Conservation (phyloP, 768 basidiomycete genomes). For the Thelephora ganbajun region DNA sequence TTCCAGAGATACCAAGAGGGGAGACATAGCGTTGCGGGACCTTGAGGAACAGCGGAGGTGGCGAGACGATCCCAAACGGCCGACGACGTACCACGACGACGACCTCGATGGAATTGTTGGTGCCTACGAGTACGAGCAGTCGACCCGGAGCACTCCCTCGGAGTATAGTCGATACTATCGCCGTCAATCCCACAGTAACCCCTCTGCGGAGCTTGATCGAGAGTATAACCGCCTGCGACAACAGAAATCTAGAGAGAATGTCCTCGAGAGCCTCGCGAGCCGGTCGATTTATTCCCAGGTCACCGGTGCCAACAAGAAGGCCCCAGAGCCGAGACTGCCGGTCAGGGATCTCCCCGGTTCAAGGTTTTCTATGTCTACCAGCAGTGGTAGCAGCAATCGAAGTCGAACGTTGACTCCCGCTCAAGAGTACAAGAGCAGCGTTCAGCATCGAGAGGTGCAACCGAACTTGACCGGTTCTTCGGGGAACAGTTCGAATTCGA, state of each 20-base stretch:
- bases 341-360: conserved; percentile 29
- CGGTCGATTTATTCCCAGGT: conserved; percentile 54
- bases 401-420: conserved; percentile 34
- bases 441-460: conserved; percentile 17
- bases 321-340: conserved; percentile 63
- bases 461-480: too few species aligned
- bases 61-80: conserved; percentile 27
- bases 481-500: too few species aligned
- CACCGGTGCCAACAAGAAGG: conserved; percentile 41
- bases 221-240: conserved; percentile 4
- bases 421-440: conserved; percentile 40
- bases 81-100: conserved; percentile 6
- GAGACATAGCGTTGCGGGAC: conserved; percentile 38
- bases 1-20: conserved; percentile 8
- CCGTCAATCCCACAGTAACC: conserved; percentile 10
- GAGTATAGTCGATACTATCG: conserved; percentile 29
- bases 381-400: conserved; percentile 16
- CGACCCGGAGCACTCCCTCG: conserved; percentile 23
- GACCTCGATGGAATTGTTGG: conserved; percentile 35
- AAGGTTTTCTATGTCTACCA: conserved; percentile 35
- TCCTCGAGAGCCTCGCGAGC: conserved; percentile 19
- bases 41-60: conserved; percentile 37
- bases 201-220: conserved; percentile 13
- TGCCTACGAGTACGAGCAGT: conserved; percentile 26
- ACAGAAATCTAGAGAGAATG: background rate